Percentiles rank a stretch among this genome's conserved stretches.
Conservation (phyloP, 23 red algal genomes). For the Gracilaria gracilis region DNA sequence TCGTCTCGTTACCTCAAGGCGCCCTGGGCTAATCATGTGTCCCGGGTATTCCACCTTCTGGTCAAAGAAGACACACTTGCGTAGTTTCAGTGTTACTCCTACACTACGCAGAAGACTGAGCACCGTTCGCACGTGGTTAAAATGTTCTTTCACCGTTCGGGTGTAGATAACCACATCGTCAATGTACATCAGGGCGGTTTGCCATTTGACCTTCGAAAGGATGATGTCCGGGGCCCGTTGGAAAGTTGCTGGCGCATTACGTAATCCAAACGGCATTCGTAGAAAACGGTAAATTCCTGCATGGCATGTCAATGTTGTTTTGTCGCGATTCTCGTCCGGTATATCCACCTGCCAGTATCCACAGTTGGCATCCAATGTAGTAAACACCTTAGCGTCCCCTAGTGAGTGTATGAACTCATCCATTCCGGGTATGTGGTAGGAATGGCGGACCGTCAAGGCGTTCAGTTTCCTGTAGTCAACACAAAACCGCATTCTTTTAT, state of each 20-base stretch:
- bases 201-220: neutral
- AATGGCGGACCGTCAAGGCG: conserved; percentile 18
- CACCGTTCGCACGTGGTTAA: neutral
- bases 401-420: conserved; percentile 55
- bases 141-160: neutral
- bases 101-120: neutral
- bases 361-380: conserved; percentile 42
- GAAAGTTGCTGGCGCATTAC: conserved; percentile 29
- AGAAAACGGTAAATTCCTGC: too few relatives aligned
- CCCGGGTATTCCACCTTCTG: conserved; percentile 8
- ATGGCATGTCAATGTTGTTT: too few relatives aligned
- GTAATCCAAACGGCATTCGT: neutral
- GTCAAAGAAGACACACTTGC: neutral
- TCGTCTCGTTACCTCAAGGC: neutral
- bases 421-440: conserved; percentile 38
- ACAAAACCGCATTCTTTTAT: neutral
- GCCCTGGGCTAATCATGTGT: conserved; percentile 18
- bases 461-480: conserved; percentile 28
- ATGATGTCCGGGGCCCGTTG: conserved; percentile 3
- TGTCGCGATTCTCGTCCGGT: too few relatives aligned
- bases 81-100: conserved; percentile 16
- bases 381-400: conserved; percentile 10
- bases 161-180: conserved; percentile 28
- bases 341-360: too few relatives aligned
- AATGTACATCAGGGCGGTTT: neutral